Percentiles rank a stretch among this genome's conserved stretches.
Conservation (phyloP, 371 early-diverging fungal species). For the Saksenaea oblongispora region DNA sequence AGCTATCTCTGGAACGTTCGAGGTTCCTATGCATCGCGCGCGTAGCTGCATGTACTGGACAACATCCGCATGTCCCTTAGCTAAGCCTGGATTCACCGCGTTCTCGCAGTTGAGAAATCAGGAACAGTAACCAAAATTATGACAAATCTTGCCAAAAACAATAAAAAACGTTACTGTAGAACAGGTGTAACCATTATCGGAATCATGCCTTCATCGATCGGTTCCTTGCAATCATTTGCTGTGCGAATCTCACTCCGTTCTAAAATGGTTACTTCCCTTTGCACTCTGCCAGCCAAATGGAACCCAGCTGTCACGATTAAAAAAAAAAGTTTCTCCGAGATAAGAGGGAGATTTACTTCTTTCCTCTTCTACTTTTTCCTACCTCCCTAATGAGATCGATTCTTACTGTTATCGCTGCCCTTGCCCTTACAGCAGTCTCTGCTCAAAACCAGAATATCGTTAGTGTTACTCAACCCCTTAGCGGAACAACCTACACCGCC, state of each 20-base stretch:
- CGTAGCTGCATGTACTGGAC: too few relatives aligned
- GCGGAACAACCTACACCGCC: constrained; percentile 34
- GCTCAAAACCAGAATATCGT: constrained; percentile 29
- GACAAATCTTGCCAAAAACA: too few relatives aligned
- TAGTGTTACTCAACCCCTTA: constrained; percentile 37
- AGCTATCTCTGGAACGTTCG: too few relatives aligned
- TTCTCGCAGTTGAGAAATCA: too few relatives aligned
- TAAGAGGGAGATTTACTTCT: neutral
- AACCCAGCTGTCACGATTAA: constrained; percentile 2
- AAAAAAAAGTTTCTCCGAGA: neutral
- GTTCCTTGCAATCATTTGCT: neutral
- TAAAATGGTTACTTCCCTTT: neutral
- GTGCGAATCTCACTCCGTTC: neutral
- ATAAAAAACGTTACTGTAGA: neutral
- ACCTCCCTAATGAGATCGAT: constrained; percentile 23
- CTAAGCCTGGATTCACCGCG: too few relatives aligned
- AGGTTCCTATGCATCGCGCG: too few relatives aligned
- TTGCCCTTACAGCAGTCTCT: constrained; percentile 35
- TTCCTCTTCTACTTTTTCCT: neutral
- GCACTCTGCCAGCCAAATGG: neutral
- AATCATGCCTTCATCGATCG: neutral
- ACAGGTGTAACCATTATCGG: neutral
- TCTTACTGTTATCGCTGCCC: constrained; percentile 32
- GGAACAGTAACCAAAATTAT: too few relatives aligned
- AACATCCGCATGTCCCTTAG: too few relatives aligned